phyloP scores from a whole-genome alignment of 2,329 filamentous ascomycete species.

The Claviceps sp. region DNA sequence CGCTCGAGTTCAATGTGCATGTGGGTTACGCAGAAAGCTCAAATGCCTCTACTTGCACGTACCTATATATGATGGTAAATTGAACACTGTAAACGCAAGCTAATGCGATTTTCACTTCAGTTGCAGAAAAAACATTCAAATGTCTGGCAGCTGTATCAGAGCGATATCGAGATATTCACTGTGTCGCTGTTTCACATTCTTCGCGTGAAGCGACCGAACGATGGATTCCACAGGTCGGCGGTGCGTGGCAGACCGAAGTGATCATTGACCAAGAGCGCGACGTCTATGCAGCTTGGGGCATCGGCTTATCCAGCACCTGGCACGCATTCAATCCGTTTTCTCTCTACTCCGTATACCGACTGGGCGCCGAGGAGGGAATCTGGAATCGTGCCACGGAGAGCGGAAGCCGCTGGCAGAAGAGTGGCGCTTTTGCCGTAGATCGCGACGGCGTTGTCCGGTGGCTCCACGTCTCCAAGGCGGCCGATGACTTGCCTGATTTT shows the following conservation, averaged over 20 bases:
- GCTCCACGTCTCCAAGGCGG: slow-evolving; percentile 17
- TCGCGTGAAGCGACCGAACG: slow-evolving; percentile 36
- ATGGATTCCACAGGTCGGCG: slow-evolving; percentile 44
- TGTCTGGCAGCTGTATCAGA: slow-evolving; percentile 38
- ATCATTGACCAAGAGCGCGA: slow-evolving; percentile 47
- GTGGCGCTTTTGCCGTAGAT: slow-evolving; percentile 45
- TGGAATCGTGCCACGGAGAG: slow-evolving; percentile 53
- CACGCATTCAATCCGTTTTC: slow-evolving; percentile 47
- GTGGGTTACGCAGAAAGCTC: too few relatives aligned
- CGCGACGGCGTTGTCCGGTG: slow-evolving; percentile 18
- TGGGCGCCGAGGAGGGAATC: slow-evolving; percentile 50
- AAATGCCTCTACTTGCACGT: too few relatives aligned
- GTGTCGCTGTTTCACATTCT: slow-evolving; percentile 51
- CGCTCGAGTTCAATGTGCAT: too few relatives aligned
- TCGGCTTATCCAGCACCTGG: slow-evolving; percentile 47
- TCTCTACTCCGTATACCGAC: slow-evolving; percentile 42
- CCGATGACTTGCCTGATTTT: slow-evolving; percentile 20
- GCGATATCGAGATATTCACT: slow-evolving; percentile 35
- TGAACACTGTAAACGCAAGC: too few relatives aligned
- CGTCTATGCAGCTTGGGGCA: slow-evolving; percentile 51
- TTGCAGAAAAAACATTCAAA: slow-evolving; percentile 55
- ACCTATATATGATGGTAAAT: too few relatives aligned
- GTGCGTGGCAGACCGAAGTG: slow-evolving; percentile 43
- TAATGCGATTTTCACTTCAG: slow-evolving; percentile 21
- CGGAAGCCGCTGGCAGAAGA: slow-evolving; percentile 55